Evolutionary conservation across 2,329 filamentous ascomycete species (phyloP).

Genomic region (Ophiostoma quercus): DNA sequence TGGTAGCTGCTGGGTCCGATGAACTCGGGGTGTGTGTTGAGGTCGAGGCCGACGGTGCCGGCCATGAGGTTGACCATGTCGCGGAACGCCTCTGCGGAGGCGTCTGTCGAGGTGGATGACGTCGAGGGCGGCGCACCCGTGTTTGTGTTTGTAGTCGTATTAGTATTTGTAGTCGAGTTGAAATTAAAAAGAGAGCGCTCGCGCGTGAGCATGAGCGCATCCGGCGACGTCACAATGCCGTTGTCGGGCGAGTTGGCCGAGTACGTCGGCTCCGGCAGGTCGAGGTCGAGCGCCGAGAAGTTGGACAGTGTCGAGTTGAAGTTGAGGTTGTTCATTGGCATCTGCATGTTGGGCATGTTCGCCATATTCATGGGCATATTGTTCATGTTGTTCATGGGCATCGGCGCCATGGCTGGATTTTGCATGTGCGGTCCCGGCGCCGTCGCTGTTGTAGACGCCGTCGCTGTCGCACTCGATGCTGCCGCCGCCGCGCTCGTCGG

Average conservation of each 20-base stretch:
- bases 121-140: not conserved
- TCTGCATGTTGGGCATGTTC: not conserved
- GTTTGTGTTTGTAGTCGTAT: too few species aligned
- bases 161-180: not conserved
- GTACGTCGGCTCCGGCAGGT: not conserved
- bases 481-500: not conserved
- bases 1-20: constrained; percentile 55
- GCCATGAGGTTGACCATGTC: constrained; percentile 16
- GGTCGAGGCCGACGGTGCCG: constrained; percentile 39
- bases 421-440: not conserved
- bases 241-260: constrained; percentile 2
- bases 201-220: constrained; percentile 11
- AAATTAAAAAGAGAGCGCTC: not conserved
- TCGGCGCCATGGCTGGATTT: not conserved
- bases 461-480: not conserved
- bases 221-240: not conserved
- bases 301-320: not conserved
- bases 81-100: not conserved
- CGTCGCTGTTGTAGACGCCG: not conserved
- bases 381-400: not conserved
- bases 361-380: not conserved
- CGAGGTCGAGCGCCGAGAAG: not conserved
- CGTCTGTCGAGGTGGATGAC: not conserved
- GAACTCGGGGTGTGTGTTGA: constrained; percentile 55
- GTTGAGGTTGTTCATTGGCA: not conserved